Evolutionary conservation across 768 basidiomycete genomes (phyloP).

Genomic region (Chalciporus sphaerocephalus): DNA sequence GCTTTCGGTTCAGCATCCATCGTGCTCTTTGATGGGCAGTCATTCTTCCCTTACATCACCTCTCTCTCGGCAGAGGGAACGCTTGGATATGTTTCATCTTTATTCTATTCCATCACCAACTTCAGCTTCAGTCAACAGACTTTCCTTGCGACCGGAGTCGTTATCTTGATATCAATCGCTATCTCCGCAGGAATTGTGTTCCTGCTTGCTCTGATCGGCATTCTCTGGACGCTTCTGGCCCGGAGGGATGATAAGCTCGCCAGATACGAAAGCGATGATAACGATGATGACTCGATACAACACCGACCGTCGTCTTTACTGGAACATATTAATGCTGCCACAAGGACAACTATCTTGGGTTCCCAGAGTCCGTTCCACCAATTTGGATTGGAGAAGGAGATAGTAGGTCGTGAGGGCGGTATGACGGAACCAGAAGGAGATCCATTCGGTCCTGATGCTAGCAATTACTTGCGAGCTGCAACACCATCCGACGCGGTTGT

Average conservation of each 20-base stretch:
- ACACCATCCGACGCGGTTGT: slow-evolving; percentile 73
- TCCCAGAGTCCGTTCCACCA: slow-evolving; percentile 36
- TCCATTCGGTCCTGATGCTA: slow-evolving; percentile 68
- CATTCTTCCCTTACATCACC: slow-evolving; percentile 77
- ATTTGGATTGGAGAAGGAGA: slow-evolving; percentile 52
- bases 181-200: slow-evolving; percentile 93
- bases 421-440: slow-evolving; percentile 35
- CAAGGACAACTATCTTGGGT: slow-evolving; percentile 76
- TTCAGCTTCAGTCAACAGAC: slow-evolving; percentile 71
- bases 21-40: slow-evolving; percentile 82
- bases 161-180: slow-evolving; percentile 96
- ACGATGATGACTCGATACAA: slow-evolving; percentile 70
- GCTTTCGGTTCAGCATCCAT: slow-evolving; percentile 77
- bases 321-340: slow-evolving; percentile 88
- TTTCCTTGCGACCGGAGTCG: slow-evolving; percentile 86
- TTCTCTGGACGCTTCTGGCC: slow-evolving; percentile 85
- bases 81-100: slow-evolving; percentile 64
- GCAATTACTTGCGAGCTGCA: slow-evolving; percentile 74
- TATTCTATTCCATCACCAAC: slow-evolving; percentile 78
- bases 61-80: slow-evolving; percentile 62
- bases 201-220: slow-evolving; percentile 77
- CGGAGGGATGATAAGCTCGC: slow-evolving; percentile 68
- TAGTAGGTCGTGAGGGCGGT: slow-evolving; percentile 35
- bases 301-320: slow-evolving; percentile 85
- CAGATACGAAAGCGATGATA: slow-evolving; percentile 65